Evolutionary conservation across 495 filamentous ascomycete species (phyloP).

Genomic region (Penicillium cataractarum): DNA sequence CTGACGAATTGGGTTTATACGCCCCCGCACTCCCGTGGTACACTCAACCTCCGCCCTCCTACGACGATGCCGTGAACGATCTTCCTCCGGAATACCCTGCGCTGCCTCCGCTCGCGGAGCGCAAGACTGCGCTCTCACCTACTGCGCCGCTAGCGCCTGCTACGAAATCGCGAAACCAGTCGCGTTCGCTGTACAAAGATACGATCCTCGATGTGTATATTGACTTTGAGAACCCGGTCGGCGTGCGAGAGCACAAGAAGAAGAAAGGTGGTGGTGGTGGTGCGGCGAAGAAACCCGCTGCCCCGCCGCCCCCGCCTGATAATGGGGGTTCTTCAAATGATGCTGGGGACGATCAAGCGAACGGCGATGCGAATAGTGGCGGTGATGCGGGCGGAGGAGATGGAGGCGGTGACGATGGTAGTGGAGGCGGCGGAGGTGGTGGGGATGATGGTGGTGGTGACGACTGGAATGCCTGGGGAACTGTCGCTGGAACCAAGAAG

Average conservation of each 20-base stretch:
- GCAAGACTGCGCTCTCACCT: slow-evolving; percentile 17
- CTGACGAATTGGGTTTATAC: slow-evolving; percentile 23
- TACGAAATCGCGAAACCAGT: slow-evolving; percentile 38
- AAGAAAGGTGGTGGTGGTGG: slow-evolving; percentile 32
- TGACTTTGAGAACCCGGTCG: slow-evolving; percentile 56
- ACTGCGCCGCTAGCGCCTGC: slow-evolving; percentile 27
- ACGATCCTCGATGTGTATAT: slow-evolving; percentile 39
- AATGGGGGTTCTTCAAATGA: slow-evolving; percentile 30
- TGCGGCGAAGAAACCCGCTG: slow-evolving; percentile 37
- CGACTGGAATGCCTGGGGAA: slow-evolving; percentile 44
- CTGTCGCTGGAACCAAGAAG: slow-evolving; percentile 44
- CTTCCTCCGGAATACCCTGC: slow-evolving; percentile 46
- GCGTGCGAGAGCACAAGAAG: slow-evolving; percentile 52
- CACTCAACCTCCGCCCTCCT: slow-evolving; percentile 44
- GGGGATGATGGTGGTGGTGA: slow-evolving; percentile 37
- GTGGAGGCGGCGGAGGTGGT: slow-evolving; percentile 30
- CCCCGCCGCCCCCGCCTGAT: slow-evolving; percentile 27
- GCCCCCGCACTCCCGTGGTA: slow-evolving; percentile 25
- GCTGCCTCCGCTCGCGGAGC: slow-evolving; percentile 35
- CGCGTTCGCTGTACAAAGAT: slow-evolving; percentile 40
- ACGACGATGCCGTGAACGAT: slow-evolving; percentile 47
- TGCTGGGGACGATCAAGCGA: slow-evolving; percentile 30
- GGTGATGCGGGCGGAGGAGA: slow-evolving; percentile 41
- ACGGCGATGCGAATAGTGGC: slow-evolving; percentile 34
- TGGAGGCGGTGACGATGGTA: slow-evolving; percentile 37